Conservation (phyloP, 257 asterid species). For the Nicotiana attenuata region DNA sequence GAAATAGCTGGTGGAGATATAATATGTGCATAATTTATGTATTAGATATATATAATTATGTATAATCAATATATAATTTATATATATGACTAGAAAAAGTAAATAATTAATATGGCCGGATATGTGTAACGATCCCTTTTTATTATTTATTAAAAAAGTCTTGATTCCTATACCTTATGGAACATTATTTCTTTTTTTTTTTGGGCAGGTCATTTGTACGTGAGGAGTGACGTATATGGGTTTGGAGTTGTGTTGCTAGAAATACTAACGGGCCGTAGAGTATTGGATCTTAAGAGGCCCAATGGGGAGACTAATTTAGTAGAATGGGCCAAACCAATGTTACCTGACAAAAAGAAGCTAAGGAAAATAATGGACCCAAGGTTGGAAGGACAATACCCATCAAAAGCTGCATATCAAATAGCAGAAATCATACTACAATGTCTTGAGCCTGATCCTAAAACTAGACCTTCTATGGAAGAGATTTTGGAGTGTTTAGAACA, state of each 20-base stretch:
- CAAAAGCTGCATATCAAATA: slow-evolving; percentile 29
- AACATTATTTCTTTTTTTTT: too few relatives aligned
- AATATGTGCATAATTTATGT: too few relatives aligned
- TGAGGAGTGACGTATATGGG: slow-evolving; percentile 82
- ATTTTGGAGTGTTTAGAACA: slow-evolving; percentile 39
- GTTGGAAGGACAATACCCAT: slow-evolving; percentile 53
- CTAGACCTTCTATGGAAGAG: slow-evolving; percentile 56
- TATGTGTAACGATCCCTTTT: too few relatives aligned
- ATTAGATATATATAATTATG: too few relatives aligned
- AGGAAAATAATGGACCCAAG: slow-evolving; percentile 65
- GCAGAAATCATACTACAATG: slow-evolving; percentile 47
- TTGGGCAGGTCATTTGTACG: slow-evolving; percentile 68
- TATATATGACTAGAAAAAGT: too few relatives aligned
- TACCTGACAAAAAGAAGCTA: slow-evolving; percentile 49
- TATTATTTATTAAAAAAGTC: too few relatives aligned
- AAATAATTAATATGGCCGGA: too few relatives aligned
- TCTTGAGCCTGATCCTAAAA: slow-evolving; percentile 64
- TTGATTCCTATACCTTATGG: not conserved
- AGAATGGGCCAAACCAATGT: slow-evolving; percentile 76
- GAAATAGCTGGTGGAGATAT: too few relatives aligned
- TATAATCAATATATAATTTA: too few relatives aligned
- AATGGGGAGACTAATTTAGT: slow-evolving; percentile 41
- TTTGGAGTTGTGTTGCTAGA: slow-evolving; percentile 78
- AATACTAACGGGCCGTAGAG: slow-evolving; percentile 57
- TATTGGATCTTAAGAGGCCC: slow-evolving; percentile 62